Conservation (phyloP, 345 rosid genomes). For the Pseudoturritis turrita region DNA sequence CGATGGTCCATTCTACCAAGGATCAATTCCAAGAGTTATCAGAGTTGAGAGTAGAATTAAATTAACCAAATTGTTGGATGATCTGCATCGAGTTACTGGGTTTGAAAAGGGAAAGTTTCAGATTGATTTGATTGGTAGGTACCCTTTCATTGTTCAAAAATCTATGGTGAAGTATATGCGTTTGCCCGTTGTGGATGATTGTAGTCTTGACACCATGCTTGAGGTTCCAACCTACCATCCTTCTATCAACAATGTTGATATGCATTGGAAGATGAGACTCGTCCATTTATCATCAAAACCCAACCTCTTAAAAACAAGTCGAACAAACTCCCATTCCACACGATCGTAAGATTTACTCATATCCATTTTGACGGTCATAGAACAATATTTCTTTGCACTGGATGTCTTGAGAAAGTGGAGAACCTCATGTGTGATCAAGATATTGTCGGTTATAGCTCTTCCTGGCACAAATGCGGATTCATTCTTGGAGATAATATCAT, state of each 20-base stretch:
- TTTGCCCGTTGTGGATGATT: constrained; percentile 18
- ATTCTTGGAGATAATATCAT: too few relatives aligned
- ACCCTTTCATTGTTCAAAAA: constrained; percentile 18
- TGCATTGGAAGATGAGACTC: too few relatives aligned
- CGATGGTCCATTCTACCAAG: constrained; percentile 22
- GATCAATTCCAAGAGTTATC: constrained; percentile 8
- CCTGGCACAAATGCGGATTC: background rate
- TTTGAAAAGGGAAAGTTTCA: constrained; percentile 5
- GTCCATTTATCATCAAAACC: too few relatives aligned
- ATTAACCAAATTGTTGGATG: background rate
- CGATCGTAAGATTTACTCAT: too few relatives aligned
- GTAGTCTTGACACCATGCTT: constrained; percentile 11
- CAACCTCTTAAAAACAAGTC: too few relatives aligned
- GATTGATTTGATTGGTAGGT: background rate
- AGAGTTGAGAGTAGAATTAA: background rate
- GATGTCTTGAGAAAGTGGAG: background rate
- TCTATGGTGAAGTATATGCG: background rate
- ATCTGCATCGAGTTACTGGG: constrained; percentile 4
- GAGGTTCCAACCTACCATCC: constrained; percentile 5
- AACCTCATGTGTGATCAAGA: background rate
- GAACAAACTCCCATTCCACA: too few relatives aligned
- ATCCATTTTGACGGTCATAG: too few relatives aligned
- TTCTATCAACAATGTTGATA: background rate
- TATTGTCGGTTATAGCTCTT: background rate
- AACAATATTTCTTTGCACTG: too few relatives aligned